Evolutionary conservation across 2,329 filamentous ascomycete genomes (phyloP), one percentile per base, ranked within the genome.

Genomic region (Huntiella savannae): DNA sequence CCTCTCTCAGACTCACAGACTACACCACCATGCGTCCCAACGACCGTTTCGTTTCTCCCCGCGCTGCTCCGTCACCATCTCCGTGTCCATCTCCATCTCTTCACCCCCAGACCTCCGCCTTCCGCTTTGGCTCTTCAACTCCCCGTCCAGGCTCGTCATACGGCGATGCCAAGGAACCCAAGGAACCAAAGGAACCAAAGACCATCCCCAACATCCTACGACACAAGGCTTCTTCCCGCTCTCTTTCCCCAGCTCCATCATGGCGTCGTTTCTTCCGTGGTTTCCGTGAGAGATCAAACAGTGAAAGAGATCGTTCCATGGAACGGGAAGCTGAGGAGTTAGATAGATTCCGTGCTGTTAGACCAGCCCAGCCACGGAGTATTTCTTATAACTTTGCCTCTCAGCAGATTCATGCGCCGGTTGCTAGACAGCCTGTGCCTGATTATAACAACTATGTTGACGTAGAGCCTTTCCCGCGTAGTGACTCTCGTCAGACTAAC

Each of bases 1-100:
- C 65, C 54, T 79, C 76, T 5, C 62, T 77, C 43, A 62, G 66
- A 43, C 66, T 63, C 38, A 66, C 69, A 45, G 70, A 78, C 53
- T 71, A 73, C 54, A 80, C 75, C 57, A 91, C 83, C 1, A 80
- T 87, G 71, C 73, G 88, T 54, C 84, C 84, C 0, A 66, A 71
- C 28, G 80, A 84, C 63, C 85, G 81, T 57, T 92, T 77, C 58
- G 66, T 75, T 54, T 75, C 79, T 32, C 83, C 81, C 8, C 69
- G 77, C 45, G 73, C 75, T 16, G 68, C 70, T 15, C 63, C 68
- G 1, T 53, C 42, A 4, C 59, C 60, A 12, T 58, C 59, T 37
- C 59, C 60, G 10, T 50, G 50, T 11, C n/a, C 46, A 11, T 38
- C 44, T 17, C 40, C 48, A n/a, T 16, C 22, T 5, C 44, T 36